Percentiles rank a stretch among this genome's conserved stretches.
Evolutionary conservation across 2,329 filamentous ascomycete species (phyloP).

Genomic region (Colletotrichum sp.): DNA sequence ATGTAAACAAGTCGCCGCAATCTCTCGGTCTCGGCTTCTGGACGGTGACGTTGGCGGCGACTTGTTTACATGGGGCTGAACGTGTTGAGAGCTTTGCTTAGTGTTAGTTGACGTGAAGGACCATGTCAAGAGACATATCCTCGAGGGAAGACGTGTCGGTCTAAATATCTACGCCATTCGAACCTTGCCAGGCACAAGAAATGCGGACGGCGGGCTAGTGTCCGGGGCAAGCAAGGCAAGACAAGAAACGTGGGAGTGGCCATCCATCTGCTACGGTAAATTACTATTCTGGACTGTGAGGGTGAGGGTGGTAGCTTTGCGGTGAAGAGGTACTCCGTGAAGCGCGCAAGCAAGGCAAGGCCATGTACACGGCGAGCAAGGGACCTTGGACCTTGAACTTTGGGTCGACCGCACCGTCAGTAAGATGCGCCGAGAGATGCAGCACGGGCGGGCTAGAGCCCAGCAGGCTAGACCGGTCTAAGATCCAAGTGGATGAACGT

Average conservation of each 20-base stretch:
- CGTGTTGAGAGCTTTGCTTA: neutral
- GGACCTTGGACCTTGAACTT: neutral
- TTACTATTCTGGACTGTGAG: neutral
- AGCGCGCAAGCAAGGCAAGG: slow-evolving; percentile 11
- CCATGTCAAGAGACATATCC: neutral
- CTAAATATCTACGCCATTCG: slow-evolving; percentile 17
- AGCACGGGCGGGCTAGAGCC: slow-evolving; percentile 20
- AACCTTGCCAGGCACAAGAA: neutral
- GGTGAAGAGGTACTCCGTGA: slow-evolving; percentile 16
- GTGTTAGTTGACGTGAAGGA: neutral
- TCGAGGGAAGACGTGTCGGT: slow-evolving; percentile 7
- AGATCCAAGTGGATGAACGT: slow-evolving; percentile 11
- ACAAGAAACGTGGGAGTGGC: slow-evolving; percentile 14
- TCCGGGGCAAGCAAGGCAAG: neutral
- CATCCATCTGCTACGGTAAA: neutral
- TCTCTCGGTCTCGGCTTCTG: neutral
- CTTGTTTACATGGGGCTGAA: neutral
- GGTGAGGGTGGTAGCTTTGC: neutral
- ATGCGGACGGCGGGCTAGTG: neutral
- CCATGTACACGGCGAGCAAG: slow-evolving; percentile 13
- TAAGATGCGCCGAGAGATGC: slow-evolving; percentile 22
- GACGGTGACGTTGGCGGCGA: neutral
- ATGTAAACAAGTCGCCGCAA: too few relatives aligned
- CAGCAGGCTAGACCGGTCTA: slow-evolving; percentile 15
- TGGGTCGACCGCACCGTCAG: slow-evolving; percentile 1